A percentile compares a stretch with the other conserved stretches of the same genome.
Conservation (phyloP, 169 alveolate species). For the Cytauxzoon felis region DNA sequence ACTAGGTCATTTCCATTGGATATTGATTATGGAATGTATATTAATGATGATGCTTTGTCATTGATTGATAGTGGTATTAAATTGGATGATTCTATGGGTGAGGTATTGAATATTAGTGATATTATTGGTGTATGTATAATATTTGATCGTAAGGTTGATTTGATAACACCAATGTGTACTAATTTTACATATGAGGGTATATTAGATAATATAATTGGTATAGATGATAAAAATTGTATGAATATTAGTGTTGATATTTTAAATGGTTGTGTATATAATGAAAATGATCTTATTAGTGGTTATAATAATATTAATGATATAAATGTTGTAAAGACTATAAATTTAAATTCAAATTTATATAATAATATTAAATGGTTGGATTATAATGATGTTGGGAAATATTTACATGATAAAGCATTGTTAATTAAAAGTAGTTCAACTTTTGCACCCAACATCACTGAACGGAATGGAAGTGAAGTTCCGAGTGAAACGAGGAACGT, state of each 20-base stretch:
- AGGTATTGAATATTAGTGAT: neutral
- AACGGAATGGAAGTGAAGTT: too few species aligned
- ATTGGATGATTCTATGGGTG: neutral
- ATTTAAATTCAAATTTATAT: constrained; percentile 62
- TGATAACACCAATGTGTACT: constrained; percentile 58
- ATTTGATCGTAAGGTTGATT: constrained; percentile 48
- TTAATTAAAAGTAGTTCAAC: constrained; percentile 82
- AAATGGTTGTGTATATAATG: constrained; percentile 41
- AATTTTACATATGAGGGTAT: constrained; percentile 58
- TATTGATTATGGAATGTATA: too few species aligned
- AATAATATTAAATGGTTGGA: constrained; percentile 72
- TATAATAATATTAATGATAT: constrained; percentile 1
- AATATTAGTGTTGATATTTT: constrained; percentile 26
- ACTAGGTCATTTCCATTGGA: too few species aligned
- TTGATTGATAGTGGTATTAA: neutral
- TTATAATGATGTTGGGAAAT: constrained; percentile 75
- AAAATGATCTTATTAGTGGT: constrained; percentile 8
- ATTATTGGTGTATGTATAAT: constrained; percentile 21
- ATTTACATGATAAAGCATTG: constrained; percentile 80
- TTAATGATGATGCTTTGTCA: too few species aligned
- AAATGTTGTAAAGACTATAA: neutral
- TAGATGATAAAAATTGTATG: neutral
- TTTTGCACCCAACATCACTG: too few species aligned
- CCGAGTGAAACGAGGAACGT: too few species aligned
- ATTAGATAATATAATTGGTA: constrained; percentile 46